These are phyloP conservation scores for Macadamia tetraphylla DNA, from an alignment of 164 flowering plant genomes.

Conservation along the genomic window DNA sequence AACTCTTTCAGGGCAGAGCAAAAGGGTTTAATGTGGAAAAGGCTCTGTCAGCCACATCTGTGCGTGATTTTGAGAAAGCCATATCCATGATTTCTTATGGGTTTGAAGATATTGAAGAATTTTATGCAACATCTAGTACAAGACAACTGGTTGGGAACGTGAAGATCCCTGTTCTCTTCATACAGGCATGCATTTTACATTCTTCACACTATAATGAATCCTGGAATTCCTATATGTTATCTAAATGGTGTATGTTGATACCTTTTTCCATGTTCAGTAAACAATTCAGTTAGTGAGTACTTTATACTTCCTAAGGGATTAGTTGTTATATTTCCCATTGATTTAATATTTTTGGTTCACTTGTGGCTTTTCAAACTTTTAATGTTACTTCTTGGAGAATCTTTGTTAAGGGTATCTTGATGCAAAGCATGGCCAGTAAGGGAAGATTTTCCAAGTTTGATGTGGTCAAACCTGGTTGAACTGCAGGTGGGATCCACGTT, in stretches of 20 bases:
- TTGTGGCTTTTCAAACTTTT: no score
- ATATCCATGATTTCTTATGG: constrained; percentile 87
- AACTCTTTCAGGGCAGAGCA: constrained; percentile 76
- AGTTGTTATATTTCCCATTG: not conserved
- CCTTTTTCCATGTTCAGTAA: not conserved
- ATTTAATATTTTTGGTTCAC: no score
- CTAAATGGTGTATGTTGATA: constrained; percentile 1
- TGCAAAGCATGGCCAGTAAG: no score
- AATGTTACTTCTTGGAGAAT: no score
- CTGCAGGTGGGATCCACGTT: no score
- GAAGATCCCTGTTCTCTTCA: constrained; percentile 86
- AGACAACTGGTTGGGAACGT: constrained; percentile 50
- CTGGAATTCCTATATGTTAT: not conserved
- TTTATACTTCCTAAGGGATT: not conserved
- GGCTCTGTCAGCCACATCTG: constrained; percentile 60
- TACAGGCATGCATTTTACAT: constrained; percentile 56
- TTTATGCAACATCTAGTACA: constrained; percentile 75
- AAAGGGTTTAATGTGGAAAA: constrained; percentile 75
- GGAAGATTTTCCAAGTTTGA: no score
- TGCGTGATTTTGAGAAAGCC: constrained; percentile 81
- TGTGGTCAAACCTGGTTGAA: no score
- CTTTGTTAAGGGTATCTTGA: no score
- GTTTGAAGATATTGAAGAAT: constrained; percentile 63
- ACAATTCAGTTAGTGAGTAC: not conserved
- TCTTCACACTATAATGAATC: constrained; percentile 6